Evolutionary conservation across 345 rosid genomes (phyloP).

Genomic region (Cardiospermum halicacabum): DNA sequence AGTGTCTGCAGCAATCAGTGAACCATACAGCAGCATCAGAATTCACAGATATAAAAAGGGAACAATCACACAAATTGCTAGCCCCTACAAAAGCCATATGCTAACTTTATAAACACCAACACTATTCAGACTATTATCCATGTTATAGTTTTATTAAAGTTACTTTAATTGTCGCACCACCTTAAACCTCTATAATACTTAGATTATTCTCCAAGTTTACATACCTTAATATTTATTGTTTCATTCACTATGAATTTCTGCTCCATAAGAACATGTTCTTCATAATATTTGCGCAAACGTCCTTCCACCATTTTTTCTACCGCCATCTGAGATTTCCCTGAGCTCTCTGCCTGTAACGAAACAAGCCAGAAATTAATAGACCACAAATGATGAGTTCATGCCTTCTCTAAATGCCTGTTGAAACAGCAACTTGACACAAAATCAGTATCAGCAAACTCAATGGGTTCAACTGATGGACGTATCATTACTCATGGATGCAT

Average conservation of each 20-base stretch:
- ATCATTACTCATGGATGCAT: background rate
- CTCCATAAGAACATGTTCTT: conserved; percentile 88
- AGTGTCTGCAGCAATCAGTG: conserved; percentile 39
- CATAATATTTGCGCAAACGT: conserved; percentile 84
- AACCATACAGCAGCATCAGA: background rate
- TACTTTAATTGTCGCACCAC: background rate
- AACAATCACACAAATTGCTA: background rate
- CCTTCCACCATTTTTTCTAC: conserved; percentile 98
- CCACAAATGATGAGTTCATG: background rate
- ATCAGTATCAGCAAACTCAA: background rate
- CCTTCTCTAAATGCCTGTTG: background rate
- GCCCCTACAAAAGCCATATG: too few species aligned
- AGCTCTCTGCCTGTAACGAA: conserved; percentile 76
- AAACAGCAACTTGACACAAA: background rate
- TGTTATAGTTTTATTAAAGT: too few species aligned
- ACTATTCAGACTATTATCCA: too few species aligned
- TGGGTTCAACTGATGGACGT: background rate
- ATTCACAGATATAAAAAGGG: background rate
- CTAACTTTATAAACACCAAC: too few species aligned
- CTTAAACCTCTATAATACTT: background rate
- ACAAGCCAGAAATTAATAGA: background rate
- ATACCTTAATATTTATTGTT: conserved; percentile 62
- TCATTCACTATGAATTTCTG: conserved; percentile 86
- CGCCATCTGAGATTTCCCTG: conserved; percentile 73
- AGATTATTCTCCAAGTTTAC: background rate